Conservation (phyloP, 2,329 filamentous ascomycete genomes). For the Trichoderma aggressivum region DNA sequence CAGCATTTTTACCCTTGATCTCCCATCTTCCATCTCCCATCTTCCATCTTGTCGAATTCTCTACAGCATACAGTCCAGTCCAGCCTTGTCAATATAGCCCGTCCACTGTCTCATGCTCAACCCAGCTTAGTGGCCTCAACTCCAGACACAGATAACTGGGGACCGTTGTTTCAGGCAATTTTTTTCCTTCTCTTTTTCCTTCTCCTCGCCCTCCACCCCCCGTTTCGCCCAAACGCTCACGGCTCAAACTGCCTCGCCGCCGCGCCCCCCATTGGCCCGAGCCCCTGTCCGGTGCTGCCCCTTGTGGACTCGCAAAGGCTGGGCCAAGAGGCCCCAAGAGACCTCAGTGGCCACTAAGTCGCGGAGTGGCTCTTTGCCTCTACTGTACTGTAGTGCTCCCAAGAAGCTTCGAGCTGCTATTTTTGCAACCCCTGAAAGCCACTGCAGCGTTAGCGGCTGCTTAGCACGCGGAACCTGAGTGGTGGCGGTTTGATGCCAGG, state of each 20-base stretch:
- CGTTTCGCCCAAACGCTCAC: background rate
- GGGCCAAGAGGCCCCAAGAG: background rate
- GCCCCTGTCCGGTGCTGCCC: slow-evolving; percentile 1
- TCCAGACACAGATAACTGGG: slow-evolving; percentile 6
- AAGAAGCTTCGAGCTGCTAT: background rate
- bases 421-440: slow-evolving; percentile 19
- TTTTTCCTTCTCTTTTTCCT: background rate
- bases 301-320: background rate
- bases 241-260: background rate
- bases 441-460: slow-evolving; percentile 17
- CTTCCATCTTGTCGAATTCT: background rate
- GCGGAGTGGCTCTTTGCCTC: background rate
- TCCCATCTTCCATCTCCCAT: background rate
- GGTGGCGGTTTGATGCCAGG: slow-evolving; percentile 13
- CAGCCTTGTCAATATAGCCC: background rate
- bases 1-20: background rate
- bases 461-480: slow-evolving; percentile 1
- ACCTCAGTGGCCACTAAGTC: background rate
- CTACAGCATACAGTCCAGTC: background rate
- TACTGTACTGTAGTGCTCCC: no score
- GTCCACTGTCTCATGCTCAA: background rate
- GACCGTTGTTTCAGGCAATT: slow-evolving; percentile 10
- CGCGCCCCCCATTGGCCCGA: background rate
- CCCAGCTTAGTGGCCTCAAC: background rate
- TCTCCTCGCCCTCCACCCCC: background rate